Base-by-base conservation (phyloP, 148 eudicot species). In the Pharnaceum exiguum region DNA sequence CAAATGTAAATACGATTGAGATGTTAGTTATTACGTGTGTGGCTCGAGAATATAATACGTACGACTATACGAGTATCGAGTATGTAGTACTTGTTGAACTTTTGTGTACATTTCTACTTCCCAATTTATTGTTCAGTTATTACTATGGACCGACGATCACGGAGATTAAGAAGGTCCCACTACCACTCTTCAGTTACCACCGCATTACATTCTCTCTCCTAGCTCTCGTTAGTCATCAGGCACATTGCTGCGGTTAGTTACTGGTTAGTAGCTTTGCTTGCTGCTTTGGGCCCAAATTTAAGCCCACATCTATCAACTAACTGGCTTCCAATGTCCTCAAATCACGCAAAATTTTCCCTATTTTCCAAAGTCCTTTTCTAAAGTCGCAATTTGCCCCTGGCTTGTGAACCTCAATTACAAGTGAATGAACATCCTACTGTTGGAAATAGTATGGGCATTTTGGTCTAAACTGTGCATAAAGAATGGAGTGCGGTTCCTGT, bases 301-400 rank as follows among this genome's bases (percentile, higher is more conserved):
- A 61, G 56, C 67, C 73, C 48, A 59, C 28, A 23, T 50, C 17
- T n/a, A 66, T 57, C 57, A 56, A 43, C 46, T 38, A 17, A 32
- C 36, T 46, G 48, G 59, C 60, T 40, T 40, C 5, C 54, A 49
- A 37, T 31, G 9, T 43, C 19, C 42, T 30, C 33, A 5, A 29
- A 31, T 60, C 45, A 55, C 69, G 46, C 55, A 26, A 54, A 15
- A 31, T 23, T 54, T 27, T 12, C 38, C 21, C 17, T 24, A 22
- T 23, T 25, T 53, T 19, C 10, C n/a, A n/a, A n/a, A n/a, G 28
- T 18, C 55, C 9, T 51, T 21, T 36, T 17, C n/a, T n/a, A n/a
- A n/a, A n/a, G 19, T 47, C 10, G 21, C 3, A 52, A 32, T 43
- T 32, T 55, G 25, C 46, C 60, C 69, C 54, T 54, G 44, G 12